These are phyloP conservation scores for Boeremia lycopersici DNA, from an alignment of 2,329 filamentous ascomycete species.

Conservation along the genomic window DNA sequence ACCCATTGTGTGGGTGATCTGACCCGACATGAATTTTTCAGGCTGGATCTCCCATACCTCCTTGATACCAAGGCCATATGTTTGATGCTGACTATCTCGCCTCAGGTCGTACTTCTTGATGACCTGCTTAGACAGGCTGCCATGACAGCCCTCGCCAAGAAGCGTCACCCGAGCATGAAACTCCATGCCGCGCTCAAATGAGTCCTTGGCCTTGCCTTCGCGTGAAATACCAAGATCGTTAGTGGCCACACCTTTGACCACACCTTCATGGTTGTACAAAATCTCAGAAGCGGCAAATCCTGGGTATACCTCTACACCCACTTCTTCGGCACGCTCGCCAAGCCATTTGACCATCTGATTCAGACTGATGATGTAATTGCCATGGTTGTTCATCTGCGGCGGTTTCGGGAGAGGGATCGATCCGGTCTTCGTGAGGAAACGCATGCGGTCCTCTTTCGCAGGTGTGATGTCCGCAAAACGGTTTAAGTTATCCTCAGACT, in stretches of 20 bases:
- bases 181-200: conserved; percentile 96
- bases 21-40: conserved; percentile 86
- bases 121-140: conserved; percentile 92
- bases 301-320: conserved; percentile 94
- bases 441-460: conserved; percentile 84
- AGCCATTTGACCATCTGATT: conserved; percentile 97
- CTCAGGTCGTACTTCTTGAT: conserved; percentile 92
- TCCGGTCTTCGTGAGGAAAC: conserved; percentile 83
- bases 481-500: conserved; percentile 83
- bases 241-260: conserved; percentile 91
- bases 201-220: conserved; percentile 83
- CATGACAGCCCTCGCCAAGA: conserved; percentile 94
- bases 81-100: conserved; percentile 88
- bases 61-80: conserved; percentile 92
- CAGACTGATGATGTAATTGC: conserved; percentile 95
- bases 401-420: conserved; percentile 84
- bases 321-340: conserved; percentile 92
- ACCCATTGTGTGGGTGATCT: conserved; percentile 88
- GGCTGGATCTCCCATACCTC: conserved; percentile 97
- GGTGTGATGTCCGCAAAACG: conserved; percentile 88
- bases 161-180: conserved; percentile 92
- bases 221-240: conserved; percentile 89
- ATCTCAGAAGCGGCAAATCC: conserved; percentile 95
- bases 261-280: conserved; percentile 83
- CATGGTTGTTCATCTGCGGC: conserved; percentile 97